phyloP scores from a whole-genome alignment of 2,329 filamentous ascomycete species.

The Penicillium sp. region DNA sequence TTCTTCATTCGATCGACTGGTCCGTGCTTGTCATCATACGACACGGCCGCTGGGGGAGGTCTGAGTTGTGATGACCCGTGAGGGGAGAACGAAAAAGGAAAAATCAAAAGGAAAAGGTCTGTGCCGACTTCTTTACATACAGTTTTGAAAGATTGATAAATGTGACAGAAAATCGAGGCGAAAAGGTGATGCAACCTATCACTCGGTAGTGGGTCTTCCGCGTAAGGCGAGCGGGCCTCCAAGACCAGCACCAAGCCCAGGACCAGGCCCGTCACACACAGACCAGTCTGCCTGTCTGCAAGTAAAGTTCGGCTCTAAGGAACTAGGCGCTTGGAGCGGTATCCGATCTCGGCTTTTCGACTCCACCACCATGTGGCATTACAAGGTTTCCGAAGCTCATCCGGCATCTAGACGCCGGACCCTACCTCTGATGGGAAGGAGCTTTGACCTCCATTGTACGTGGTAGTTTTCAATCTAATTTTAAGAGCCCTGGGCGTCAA shows the following conservation, averaged over 20 bases:
- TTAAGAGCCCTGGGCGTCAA: not conserved
- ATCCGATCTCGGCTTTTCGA: slow-evolving; percentile 8
- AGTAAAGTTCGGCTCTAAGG: not conserved
- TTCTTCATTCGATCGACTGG: slow-evolving; percentile 3
- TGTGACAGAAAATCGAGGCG: not conserved
- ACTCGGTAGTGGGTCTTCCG: slow-evolving; percentile 10
- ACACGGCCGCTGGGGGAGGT: not conserved
- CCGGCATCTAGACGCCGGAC: slow-evolving; percentile 1
- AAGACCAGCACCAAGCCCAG: not conserved
- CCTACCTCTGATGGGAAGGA: not conserved
- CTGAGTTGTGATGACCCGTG: not conserved
- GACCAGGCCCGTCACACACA: not conserved
- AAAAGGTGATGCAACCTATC: not conserved
- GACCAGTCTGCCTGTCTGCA: not conserved
- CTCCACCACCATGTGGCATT: slow-evolving; percentile 5
- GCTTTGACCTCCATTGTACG: not conserved
- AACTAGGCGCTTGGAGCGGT: slow-evolving; percentile 1
- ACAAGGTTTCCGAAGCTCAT: not conserved
- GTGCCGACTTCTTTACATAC: not conserved
- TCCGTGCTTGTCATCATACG: not conserved
- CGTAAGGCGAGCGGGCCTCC: slow-evolving; percentile 4
- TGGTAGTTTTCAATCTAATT: not conserved
- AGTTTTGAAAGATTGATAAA: not conserved
- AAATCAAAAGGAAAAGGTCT: not conserved
- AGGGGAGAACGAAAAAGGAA: not conserved